Percentiles rank a stretch among this genome's conserved stretches.
These are phyloP conservation scores for Schizothecium vesticola DNA, from an alignment of 495 filamentous ascomycete genomes.

Conservation along the genomic window DNA sequence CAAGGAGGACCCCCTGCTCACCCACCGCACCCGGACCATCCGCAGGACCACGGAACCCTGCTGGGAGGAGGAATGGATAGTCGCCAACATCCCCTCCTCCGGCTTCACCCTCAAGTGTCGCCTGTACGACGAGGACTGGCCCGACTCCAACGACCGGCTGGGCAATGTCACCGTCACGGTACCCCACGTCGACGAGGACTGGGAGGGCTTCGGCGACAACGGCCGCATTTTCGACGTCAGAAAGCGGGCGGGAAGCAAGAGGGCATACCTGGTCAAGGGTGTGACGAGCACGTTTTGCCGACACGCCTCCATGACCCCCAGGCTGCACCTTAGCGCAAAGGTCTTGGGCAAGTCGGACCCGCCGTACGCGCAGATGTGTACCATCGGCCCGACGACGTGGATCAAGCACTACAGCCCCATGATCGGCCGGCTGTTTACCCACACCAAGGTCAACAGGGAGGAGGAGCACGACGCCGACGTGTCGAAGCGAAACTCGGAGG, in stretches of 20 bases:
- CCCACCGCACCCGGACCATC: conserved; percentile 71
- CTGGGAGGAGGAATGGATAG: conserved; percentile 83
- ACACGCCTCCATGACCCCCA: conserved; percentile 50
- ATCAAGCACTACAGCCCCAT: conserved; percentile 82
- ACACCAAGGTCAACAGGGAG: conserved; percentile 59
- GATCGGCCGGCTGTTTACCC: conserved; percentile 68
- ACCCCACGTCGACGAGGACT: conserved; percentile 51
- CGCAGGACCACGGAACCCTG: conserved; percentile 62
- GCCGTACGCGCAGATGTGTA: conserved; percentile 74
- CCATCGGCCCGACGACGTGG: conserved; percentile 69
- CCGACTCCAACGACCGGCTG: conserved; percentile 80
- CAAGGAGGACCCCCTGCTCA: conserved; percentile 68
- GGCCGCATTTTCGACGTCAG: conserved; percentile 62
- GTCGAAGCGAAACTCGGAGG: conserved; percentile 16
- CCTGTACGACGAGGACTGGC: conserved; percentile 82
- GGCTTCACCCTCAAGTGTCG: conserved; percentile 77
- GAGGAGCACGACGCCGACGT: conserved; percentile 33
- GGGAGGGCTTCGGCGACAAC: conserved; percentile 58
- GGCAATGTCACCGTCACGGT: conserved; percentile 73
- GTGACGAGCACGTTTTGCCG: conserved; percentile 49
- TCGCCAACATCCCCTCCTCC: conserved; percentile 72
- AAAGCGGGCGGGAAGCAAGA: conserved; percentile 78
- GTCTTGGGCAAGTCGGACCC: conserved; percentile 68
- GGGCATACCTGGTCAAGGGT: conserved; percentile 69
- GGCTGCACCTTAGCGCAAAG: conserved; percentile 62